A percentile compares a stretch with the other conserved stretches of the same genome.
phyloP scores from a whole-genome alignment of 2,329 filamentous ascomycete species.

The Ophiostoma piceae region DNA sequence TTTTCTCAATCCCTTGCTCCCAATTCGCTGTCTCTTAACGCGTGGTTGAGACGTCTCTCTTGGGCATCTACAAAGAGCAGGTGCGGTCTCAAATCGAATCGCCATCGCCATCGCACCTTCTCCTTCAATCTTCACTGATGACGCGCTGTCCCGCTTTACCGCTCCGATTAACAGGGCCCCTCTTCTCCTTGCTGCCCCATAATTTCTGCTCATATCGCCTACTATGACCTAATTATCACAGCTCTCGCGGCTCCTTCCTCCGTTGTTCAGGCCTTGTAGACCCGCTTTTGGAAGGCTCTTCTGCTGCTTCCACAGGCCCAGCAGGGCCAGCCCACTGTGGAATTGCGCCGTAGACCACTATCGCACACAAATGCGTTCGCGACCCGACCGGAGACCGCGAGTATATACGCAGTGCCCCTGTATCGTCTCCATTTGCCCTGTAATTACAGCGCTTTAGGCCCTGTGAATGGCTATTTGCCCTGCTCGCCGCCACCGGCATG shows the following conservation, averaged over 20 bases:
- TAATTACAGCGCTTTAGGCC: not conserved
- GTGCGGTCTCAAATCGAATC: not conserved
- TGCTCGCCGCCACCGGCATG: constrained; percentile 9
- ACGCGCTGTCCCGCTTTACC: constrained; percentile 14
- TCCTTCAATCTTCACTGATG: not conserved
- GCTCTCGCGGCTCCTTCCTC: constrained; percentile 1
- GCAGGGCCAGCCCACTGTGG: not conserved
- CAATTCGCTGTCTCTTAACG: not conserved
- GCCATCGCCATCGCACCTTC: constrained; percentile 13
- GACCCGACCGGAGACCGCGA: constrained; percentile 5
- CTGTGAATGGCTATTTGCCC: not conserved
- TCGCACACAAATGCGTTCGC: not conserved
- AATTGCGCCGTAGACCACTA: not conserved
- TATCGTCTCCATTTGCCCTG: not conserved
- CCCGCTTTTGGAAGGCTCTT: constrained; percentile 2
- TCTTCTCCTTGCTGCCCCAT: not conserved
- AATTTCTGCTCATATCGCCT: not conserved
- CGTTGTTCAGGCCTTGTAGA: not conserved
- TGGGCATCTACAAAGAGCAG: not conserved
- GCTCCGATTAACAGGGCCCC: constrained; percentile 1
- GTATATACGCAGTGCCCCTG: not conserved
- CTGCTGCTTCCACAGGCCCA: constrained; percentile 1
- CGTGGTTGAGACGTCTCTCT: not conserved
- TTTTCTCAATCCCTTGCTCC: not conserved
- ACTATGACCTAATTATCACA: constrained; percentile 1